A percentile compares a stretch with the other conserved stretches of the same genome.
Evolutionary conservation across 177 flowering plant species (phyloP).

Genomic region (Vitis hybrid): DNA sequence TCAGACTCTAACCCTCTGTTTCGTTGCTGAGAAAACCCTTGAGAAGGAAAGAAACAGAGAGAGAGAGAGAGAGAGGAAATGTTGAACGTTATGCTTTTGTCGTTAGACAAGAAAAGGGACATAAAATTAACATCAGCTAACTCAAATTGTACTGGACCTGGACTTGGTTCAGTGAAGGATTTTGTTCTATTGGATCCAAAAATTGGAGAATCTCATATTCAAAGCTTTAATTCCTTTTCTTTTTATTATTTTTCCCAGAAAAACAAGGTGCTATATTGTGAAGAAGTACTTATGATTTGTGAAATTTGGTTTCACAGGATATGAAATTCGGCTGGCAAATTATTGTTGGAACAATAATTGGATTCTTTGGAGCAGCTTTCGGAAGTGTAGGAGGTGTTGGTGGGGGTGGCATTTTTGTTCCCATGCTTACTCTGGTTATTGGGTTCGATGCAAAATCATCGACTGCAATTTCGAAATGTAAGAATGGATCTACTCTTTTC

Average conservation of each 20-base stretch:
- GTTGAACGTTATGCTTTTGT: too few species aligned
- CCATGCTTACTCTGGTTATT: constrained; percentile 35
- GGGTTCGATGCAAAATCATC: constrained; percentile 43
- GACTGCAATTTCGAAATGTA: constrained; percentile 38
- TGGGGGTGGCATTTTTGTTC: constrained; percentile 42
- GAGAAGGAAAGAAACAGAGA: too few species aligned
- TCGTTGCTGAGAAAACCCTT: too few species aligned
- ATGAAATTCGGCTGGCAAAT: constrained; percentile 39
- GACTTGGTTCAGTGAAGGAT: too few species aligned
- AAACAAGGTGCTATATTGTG: not conserved
- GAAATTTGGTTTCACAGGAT: constrained; percentile 8
- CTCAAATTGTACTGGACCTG: too few species aligned
- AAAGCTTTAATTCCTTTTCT: too few species aligned
- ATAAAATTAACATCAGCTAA: too few species aligned
- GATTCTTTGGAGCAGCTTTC: constrained; percentile 40
- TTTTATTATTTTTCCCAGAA: not conserved
- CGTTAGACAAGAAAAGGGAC: too few species aligned
- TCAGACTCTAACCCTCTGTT: too few species aligned
- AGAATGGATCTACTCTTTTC: not conserved
- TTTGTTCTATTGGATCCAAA: not conserved
- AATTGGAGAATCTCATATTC: not conserved
- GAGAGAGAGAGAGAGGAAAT: too few species aligned
- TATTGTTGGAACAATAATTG: constrained; percentile 31
- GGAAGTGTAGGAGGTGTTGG: constrained; percentile 44
- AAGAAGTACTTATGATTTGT: not conserved